Percentiles rank a stretch among this genome's conserved stretches.
Conservation (phyloP, 805 yeast species). For the Monosporozyma siamensis region DNA sequence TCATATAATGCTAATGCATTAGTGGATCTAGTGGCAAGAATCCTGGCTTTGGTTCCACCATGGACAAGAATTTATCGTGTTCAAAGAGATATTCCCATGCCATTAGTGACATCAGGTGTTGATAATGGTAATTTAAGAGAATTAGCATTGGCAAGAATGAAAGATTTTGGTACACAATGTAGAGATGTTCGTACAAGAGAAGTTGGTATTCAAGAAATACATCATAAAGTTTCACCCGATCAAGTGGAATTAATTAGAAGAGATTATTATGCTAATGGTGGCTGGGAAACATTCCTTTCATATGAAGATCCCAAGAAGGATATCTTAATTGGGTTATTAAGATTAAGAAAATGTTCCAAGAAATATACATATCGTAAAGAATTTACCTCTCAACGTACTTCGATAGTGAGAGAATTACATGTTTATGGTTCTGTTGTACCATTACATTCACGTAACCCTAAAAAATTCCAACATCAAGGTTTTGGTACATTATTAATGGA, state of each 20-base stretch:
- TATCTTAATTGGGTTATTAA: slow-evolving; percentile 80
- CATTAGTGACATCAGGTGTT: slow-evolving; percentile 93
- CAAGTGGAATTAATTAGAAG: slow-evolving; percentile 93
- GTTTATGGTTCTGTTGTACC: slow-evolving; percentile 98
- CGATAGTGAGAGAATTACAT: slow-evolving; percentile 93
- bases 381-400: slow-evolving; percentile 71
- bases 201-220: slow-evolving; percentile 98
- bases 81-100: slow-evolving; percentile 99
- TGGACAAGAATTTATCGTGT: slow-evolving; percentile 99
- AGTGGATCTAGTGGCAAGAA: slow-evolving; percentile 90
- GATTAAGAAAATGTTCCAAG: slow-evolving; percentile 82
- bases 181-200: slow-evolving; percentile 96
- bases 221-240: slow-evolving; percentile 92
- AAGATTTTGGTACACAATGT: slow-evolving; percentile 92
- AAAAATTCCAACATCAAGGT: slow-evolving; percentile 98
- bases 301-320: slow-evolving; percentile 97
- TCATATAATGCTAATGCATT: slow-evolving; percentile 91
- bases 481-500: slow-evolving; percentile 97
- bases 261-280: slow-evolving; percentile 95
- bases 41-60: slow-evolving; percentile 93
- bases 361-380: slow-evolving; percentile 88
- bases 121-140: slow-evolving; percentile 96
- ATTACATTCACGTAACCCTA: slow-evolving; percentile 88
- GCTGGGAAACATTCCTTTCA: slow-evolving; percentile 95
- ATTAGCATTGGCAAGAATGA: slow-evolving; percentile 93